These are phyloP conservation scores for Aspergillus awamori DNA, from an alignment of 2,329 filamentous ascomycete genomes.

Conservation along the genomic window DNA sequence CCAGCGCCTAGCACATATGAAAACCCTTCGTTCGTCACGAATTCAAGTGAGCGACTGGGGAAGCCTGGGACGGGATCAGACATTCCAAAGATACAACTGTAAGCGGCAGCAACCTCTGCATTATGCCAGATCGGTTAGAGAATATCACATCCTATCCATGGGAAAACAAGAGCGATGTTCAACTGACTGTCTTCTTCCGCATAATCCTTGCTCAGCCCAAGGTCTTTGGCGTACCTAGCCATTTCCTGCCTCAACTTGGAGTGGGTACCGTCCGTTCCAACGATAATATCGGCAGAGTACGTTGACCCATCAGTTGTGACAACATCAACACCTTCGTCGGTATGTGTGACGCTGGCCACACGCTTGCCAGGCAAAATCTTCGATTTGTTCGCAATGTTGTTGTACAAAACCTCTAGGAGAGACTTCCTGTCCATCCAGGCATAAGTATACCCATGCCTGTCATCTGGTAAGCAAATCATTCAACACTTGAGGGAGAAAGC, in stretches of 20 bases:
- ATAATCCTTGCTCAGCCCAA: constrained; percentile 18
- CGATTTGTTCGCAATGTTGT: constrained; percentile 27
- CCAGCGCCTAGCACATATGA: constrained; percentile 25
- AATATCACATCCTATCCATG: not conserved
- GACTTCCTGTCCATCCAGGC: constrained; percentile 30
- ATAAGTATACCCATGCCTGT: constrained; percentile 26
- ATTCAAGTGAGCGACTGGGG: constrained; percentile 18
- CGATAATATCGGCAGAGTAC: constrained; percentile 36
- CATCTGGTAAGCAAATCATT: not conserved
- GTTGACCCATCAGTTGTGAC: constrained; percentile 16
- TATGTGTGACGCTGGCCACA: constrained; percentile 13
- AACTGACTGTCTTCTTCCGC: constrained; percentile 17
- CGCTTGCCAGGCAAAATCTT: constrained; percentile 23
- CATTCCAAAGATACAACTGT: constrained; percentile 8
- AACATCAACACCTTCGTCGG: constrained; percentile 10
- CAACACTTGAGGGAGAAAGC: too few relatives aligned
- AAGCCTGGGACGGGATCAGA: constrained; percentile 8
- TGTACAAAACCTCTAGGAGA: constrained; percentile 28
- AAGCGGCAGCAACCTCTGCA: not conserved
- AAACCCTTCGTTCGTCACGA: constrained; percentile 21
- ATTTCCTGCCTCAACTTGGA: constrained; percentile 42
- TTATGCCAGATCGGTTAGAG: not conserved
- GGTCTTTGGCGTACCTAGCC: constrained; percentile 23
- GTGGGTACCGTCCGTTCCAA: constrained; percentile 49
- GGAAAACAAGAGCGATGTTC: not conserved